These are phyloP conservation scores for Tritrichomonas musculus DNA, from an alignment of 208 protist genomes.

Conservation along the genomic window DNA sequence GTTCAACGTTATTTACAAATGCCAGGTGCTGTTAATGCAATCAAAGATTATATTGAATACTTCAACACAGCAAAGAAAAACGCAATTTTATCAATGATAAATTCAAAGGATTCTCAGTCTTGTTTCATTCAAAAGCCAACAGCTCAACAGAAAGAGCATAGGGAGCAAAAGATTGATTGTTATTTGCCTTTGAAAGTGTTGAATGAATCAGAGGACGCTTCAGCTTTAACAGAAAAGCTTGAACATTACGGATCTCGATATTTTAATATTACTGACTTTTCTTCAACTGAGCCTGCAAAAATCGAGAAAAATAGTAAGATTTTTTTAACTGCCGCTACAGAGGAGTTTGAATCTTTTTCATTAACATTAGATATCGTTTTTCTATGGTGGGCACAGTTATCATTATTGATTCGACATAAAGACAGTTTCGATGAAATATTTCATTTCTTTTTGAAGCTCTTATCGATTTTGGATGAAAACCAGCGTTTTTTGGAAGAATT, in stretches of 20 bases:
- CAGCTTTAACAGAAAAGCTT: not conserved
- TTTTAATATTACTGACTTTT: not conserved
- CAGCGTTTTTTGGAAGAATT: not conserved
- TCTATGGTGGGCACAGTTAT: not conserved
- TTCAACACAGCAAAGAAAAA: not conserved
- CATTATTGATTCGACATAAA: not conserved
- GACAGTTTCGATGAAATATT: not conserved
- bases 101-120: not conserved
- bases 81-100: not conserved
- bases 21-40: not conserved
- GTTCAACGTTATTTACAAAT: not conserved
- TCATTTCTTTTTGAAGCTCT: not conserved
- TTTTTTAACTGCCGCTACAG: not conserved
- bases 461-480: not conserved
- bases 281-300: not conserved
- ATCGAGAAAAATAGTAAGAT: not conserved
- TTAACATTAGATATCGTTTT: not conserved
- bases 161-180: not conserved
- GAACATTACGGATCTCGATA: not conserved
- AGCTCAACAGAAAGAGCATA: not conserved
- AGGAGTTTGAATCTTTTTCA: not conserved
- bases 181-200: not conserved
- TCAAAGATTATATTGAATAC: not conserved
- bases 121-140: not conserved
- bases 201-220: not conserved